These are phyloP conservation scores for Fusarium setosum DNA, from an alignment of 2,329 filamentous ascomycete species.

Conservation along the genomic window DNA sequence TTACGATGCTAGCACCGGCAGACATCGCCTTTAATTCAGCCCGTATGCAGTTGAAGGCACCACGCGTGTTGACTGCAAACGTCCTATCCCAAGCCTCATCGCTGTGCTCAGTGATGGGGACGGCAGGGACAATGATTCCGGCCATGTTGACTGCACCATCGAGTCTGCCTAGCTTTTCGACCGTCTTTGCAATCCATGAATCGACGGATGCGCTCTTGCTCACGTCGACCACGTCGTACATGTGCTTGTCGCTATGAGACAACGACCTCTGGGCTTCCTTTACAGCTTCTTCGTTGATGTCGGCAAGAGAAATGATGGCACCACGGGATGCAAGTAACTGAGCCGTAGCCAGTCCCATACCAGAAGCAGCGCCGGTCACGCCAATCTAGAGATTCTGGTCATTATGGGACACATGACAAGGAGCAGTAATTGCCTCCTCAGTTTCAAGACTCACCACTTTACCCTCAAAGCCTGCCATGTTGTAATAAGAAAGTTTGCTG, in stretches of 20 bases:
- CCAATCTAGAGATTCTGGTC: conserved; percentile 13
- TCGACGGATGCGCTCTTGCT: conserved; percentile 24
- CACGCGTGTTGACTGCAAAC: conserved; percentile 57
- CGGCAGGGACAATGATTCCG: conserved; percentile 26
- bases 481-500: neutral
- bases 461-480: neutral
- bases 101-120: conserved; percentile 47
- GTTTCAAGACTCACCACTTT: conserved; percentile 9
- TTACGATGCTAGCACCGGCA: conserved; percentile 41
- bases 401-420: neutral
- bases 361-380: conserved; percentile 34
- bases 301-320: conserved; percentile 34
- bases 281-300: conserved; percentile 27
- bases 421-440: neutral
- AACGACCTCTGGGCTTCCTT: neutral
- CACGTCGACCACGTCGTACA: conserved; percentile 21
- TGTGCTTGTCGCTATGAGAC: neutral
- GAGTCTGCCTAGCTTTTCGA: conserved; percentile 49
- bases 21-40: conserved; percentile 54
- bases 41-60: conserved; percentile 62
- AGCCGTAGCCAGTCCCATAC: conserved; percentile 37
- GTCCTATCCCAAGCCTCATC: conserved; percentile 56
- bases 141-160: conserved; percentile 57
- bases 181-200: conserved; percentile 45
- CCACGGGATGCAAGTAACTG: conserved; percentile 30